A percentile compares a stretch with the other conserved stretches of the same genome.
These are phyloP conservation scores for Camptophora hylomeconis DNA, from an alignment of 2,329 filamentous ascomycete species.

Conservation along the genomic window DNA sequence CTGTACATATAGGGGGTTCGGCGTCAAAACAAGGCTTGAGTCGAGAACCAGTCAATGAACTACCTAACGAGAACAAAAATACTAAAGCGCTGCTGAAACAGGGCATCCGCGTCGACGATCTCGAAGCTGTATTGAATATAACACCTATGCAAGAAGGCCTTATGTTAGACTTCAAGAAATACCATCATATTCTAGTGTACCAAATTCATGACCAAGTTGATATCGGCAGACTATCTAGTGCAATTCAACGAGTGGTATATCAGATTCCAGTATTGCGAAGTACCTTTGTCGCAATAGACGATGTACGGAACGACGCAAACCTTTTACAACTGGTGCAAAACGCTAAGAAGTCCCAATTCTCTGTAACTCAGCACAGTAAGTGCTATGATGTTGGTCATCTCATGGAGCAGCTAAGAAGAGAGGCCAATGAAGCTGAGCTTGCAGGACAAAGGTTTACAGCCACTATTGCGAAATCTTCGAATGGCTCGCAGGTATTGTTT, in stretches of 20 bases:
- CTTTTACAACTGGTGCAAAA: slow-evolving; percentile 7
- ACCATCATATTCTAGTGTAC: slow-evolving; percentile 76
- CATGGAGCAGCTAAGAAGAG: no score
- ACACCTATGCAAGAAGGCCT: slow-evolving; percentile 75
- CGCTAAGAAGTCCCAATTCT: slow-evolving; percentile 2
- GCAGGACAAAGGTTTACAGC: no score
- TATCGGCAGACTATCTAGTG: slow-evolving; percentile 39
- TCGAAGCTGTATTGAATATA: slow-evolving; percentile 55
- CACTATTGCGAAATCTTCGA: no score
- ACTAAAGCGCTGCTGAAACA: slow-evolving; percentile 21
- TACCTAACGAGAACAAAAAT: slow-evolving; percentile 19
- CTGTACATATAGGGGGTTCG: no score
- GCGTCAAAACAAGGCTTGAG: background rate
- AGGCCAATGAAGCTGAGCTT: no score
- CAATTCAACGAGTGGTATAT: slow-evolving; percentile 49
- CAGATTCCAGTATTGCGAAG: slow-evolving; percentile 63
- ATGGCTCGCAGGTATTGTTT: no score
- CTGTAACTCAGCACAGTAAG: no score
- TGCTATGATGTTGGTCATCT: no score
- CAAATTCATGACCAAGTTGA: slow-evolving; percentile 45
- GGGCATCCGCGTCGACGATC: slow-evolving; percentile 24
- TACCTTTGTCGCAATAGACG: slow-evolving; percentile 43
- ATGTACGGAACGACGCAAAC: slow-evolving; percentile 24
- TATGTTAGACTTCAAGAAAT: slow-evolving; percentile 57
- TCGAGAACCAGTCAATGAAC: slow-evolving; percentile 8